Evolutionary conservation across 1,139 yeast genomes (phyloP).

Genomic region (Yamadazyma sp.): DNA sequence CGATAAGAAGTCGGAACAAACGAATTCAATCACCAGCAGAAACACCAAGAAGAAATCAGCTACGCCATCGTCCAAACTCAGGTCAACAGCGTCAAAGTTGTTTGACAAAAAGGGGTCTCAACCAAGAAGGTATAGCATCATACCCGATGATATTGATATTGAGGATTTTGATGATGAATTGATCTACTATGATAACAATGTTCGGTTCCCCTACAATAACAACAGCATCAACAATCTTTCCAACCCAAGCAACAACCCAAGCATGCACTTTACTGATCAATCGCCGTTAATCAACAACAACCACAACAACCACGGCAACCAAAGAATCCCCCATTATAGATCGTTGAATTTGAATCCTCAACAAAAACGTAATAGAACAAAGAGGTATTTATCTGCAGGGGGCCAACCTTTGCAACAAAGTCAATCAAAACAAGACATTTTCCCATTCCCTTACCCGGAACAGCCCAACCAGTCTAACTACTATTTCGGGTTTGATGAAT

Average conservation of each 20-base stretch:
- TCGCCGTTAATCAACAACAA: slow-evolving; percentile 32
- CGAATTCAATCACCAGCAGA: slow-evolving; percentile 25
- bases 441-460: slow-evolving; percentile 60
- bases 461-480: slow-evolving; percentile 20
- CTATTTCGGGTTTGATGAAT: slow-evolving; percentile 44
- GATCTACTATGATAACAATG: slow-evolving; percentile 46
- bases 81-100: slow-evolving; percentile 70
- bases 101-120: slow-evolving; percentile 73
- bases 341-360: slow-evolving; percentile 39
- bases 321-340: slow-evolving; percentile 43
- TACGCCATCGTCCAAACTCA: slow-evolving; percentile 37
- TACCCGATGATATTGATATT: slow-evolving; percentile 66
- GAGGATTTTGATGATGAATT: slow-evolving; percentile 65
- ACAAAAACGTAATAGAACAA: slow-evolving; percentile 25
- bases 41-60: slow-evolving; percentile 30
- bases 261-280: slow-evolving; percentile 27
- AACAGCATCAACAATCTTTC: slow-evolving; percentile 17
- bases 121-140: slow-evolving; percentile 69
- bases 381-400: slow-evolving; percentile 40
- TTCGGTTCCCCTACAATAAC: slow-evolving; percentile 39
- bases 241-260: slow-evolving; percentile 7
- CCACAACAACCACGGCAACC: slow-evolving; percentile 13
- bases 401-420: slow-evolving; percentile 13
- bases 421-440: slow-evolving; percentile 24
- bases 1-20: slow-evolving; percentile 8